Evolutionary conservation across 306 rosid species (phyloP).

Genomic region (Inga oerstediana): DNA sequence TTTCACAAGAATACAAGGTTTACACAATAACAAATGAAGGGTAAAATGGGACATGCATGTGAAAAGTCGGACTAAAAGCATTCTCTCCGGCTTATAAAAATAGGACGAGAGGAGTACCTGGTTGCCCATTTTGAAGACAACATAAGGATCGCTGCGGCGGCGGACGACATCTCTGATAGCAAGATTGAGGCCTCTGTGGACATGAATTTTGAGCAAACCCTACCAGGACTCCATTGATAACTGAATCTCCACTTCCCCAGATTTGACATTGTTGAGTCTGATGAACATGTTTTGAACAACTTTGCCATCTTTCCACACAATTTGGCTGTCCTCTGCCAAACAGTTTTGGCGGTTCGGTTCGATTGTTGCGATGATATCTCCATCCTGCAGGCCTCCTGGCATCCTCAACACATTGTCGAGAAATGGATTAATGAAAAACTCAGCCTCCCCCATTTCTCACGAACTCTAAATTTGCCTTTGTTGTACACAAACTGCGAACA

Average conservation of each 20-base stretch:
- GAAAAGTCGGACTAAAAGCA: too few relatives aligned
- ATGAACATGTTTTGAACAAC: conserved; percentile 66
- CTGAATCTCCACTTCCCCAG: conserved; percentile 79
- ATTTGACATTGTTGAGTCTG: conserved; percentile 78
- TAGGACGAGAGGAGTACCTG: conserved; percentile 49
- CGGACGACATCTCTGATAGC: conserved; percentile 68
- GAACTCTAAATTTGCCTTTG: conserved; percentile 58
- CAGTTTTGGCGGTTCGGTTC: conserved; percentile 50
- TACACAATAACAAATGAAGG: too few relatives aligned
- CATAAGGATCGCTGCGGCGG: conserved; percentile 83
- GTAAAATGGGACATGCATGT: too few relatives aligned
- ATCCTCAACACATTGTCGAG: conserved; percentile 48
- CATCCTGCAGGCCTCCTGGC: conserved; percentile 42
- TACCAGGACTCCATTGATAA: conserved; percentile 61
- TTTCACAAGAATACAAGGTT: too few relatives aligned
- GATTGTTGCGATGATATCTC: conserved; percentile 39
- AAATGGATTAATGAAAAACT: conserved; percentile 44
- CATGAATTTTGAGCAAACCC: conserved; percentile 75
- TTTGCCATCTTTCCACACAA: conserved; percentile 60
- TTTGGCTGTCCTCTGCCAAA: conserved; percentile 73
- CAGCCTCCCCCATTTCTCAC: conserved; percentile 89
- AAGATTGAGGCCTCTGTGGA: conserved; percentile 71
- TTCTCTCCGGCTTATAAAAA: too few relatives aligned
- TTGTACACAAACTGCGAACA: conserved; percentile 69
- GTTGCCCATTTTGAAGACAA: conserved; percentile 70